These are phyloP conservation scores for Moringa oleifera DNA, from an alignment of 345 rosid species.

Conservation along the genomic window DNA sequence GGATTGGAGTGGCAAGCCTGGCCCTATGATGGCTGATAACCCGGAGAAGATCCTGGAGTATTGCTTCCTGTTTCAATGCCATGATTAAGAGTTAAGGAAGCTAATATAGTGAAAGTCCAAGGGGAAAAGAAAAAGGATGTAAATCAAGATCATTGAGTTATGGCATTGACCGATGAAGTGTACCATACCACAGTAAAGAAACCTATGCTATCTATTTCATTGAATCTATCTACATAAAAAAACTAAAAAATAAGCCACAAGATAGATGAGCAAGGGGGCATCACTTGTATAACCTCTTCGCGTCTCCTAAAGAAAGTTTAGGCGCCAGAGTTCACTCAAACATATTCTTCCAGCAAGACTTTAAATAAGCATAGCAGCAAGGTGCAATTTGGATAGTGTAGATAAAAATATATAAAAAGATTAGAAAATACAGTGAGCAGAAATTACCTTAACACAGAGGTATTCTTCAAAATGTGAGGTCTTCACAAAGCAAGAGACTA, in stretches of 20 bases:
- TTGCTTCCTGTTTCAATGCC: conserved; percentile 65
- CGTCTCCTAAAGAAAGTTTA: no score
- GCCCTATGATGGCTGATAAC: conserved; percentile 85
- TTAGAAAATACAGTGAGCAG: neutral
- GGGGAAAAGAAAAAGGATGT: neutral
- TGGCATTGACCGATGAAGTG: neutral
- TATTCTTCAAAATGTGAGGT: conserved; percentile 88
- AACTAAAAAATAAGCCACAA: no score
- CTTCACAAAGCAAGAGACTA: conserved; percentile 88
- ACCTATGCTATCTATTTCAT: no score
- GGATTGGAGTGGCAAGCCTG: conserved; percentile 90
- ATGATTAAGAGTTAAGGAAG: no score
- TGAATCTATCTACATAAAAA: no score
- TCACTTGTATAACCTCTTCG: no score
- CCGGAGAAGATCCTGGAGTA: conserved; percentile 85
- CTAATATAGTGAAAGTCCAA: neutral
- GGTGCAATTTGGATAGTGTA: neutral
- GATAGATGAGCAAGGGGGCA: no score
- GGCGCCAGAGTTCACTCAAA: no score
- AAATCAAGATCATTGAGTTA: neutral
- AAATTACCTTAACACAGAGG: conserved; percentile 71
- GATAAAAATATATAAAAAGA: neutral
- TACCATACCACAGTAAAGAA: neutral
- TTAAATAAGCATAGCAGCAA: no score
- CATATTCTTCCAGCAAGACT: no score